These are phyloP conservation scores for Rhizophora mangle DNA, from an alignment of 345 rosid genomes.

Conservation along the genomic window DNA sequence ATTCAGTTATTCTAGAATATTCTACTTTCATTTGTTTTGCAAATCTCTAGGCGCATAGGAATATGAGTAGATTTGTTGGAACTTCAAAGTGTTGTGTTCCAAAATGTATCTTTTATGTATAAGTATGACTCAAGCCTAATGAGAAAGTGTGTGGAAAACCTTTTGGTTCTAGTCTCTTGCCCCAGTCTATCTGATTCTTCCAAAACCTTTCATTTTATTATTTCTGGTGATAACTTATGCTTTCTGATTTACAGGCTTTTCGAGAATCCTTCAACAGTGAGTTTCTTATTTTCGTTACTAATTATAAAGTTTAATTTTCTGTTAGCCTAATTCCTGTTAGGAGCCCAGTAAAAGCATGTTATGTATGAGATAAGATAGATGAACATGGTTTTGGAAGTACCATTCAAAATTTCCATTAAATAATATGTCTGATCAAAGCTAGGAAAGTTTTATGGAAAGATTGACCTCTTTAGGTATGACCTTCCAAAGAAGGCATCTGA, in stretches of 20 bases:
- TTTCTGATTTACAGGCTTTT: conserved; percentile 46
- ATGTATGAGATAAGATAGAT: neutral
- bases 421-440: neutral
- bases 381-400: too few relatives aligned
- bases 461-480: neutral
- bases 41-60: too few relatives aligned
- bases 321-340: neutral
- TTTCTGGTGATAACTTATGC: conserved; percentile 12
- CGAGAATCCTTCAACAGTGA: conserved; percentile 82
- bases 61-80: too few relatives aligned
- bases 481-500: neutral
- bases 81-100: too few relatives aligned
- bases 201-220: neutral
- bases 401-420: too few relatives aligned
- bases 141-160: too few relatives aligned
- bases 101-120: too few relatives aligned
- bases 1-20: too few relatives aligned
- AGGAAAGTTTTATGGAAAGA: neutral
- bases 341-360: neutral
- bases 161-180: too few relatives aligned
- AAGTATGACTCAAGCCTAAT: too few relatives aligned
- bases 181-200: too few relatives aligned
- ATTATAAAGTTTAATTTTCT: neutral
- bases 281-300: conserved; percentile 14
- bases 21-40: too few relatives aligned